These are phyloP conservation scores for Lipomyces anomalus DNA, from an alignment of 805 yeast genomes.

Conservation along the genomic window DNA sequence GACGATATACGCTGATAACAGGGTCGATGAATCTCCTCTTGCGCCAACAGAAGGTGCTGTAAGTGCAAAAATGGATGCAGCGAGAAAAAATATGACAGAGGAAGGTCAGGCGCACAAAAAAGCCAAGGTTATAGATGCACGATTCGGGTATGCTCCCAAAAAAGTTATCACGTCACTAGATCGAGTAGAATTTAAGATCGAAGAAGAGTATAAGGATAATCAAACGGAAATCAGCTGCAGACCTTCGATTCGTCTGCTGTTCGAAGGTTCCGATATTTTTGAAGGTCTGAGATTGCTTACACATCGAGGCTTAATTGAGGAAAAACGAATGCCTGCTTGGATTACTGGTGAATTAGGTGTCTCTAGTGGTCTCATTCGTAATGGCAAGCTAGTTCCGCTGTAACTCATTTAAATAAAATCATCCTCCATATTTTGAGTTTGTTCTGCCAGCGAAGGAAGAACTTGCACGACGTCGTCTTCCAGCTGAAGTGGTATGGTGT, in stretches of 20 bases:
- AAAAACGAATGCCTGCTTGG: conserved; percentile 20
- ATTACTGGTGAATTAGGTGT: conserved; percentile 24
- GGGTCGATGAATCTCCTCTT: conserved; percentile 21
- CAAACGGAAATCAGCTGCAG: not conserved
- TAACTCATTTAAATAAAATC: conserved; percentile 12
- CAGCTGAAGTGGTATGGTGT: conserved; percentile 29
- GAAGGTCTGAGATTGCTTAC: conserved; percentile 19
- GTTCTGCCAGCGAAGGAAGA: no score
- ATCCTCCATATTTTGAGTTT: conserved; percentile 20
- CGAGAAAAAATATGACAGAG: not conserved
- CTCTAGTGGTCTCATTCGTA: conserved; percentile 12
- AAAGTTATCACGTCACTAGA: conserved; percentile 9
- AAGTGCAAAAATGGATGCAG: not conserved
- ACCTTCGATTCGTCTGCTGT: conserved; percentile 10
- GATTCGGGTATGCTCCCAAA: conserved; percentile 13
- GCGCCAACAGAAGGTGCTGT: conserved; percentile 11
- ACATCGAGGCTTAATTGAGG: conserved; percentile 15
- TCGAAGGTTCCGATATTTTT: conserved; percentile 23
- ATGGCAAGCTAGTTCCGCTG: conserved; percentile 8
- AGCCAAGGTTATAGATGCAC: conserved; percentile 10
- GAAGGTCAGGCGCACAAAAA: conserved; percentile 4
- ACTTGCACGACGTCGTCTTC: conserved; percentile 33
- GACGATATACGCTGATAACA: conserved; percentile 22
- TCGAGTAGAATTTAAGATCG: conserved; percentile 15
- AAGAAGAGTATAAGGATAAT: conserved; percentile 4